Base-by-base conservation (phyloP, 2,329 filamentous ascomycete species). In the Elsinoe necatrix region DNA sequence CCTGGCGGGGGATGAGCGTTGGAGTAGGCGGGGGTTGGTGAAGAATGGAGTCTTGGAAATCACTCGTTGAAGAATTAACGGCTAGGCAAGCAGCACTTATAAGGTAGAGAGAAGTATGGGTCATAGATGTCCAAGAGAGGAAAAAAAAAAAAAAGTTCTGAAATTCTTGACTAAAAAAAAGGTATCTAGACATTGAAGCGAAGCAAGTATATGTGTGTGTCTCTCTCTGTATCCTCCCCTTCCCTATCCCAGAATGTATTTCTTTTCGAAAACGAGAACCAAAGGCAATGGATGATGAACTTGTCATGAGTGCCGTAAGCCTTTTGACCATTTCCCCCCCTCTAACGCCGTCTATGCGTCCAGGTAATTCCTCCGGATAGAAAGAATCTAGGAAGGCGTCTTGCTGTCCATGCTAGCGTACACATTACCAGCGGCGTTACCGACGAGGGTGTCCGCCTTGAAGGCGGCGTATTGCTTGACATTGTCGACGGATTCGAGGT, bases 381-480 rank as follows among this genome's bases (percentile, higher is more conserved):
- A 29, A n/a, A 18, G 23, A 18, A 51, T 39, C 29, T 54, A 54
- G 21, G 35, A 54, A 54, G 35, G 21, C 14, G 50, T 29, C 29
- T 37, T 41, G 50, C 16, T 35, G 21, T 54, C 35, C 50, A 55
- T 43, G 37, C 35, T 55, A 14, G 39, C 52, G 52, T 55, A 55
- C 12, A 23, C 18, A 11, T 4, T 25, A 21, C 52, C 52, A 6
- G 52, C 52, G 52, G 39, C 52, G 52, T 55, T 55, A 41, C 35
- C 50, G 35, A 39, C 56, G 35, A 55, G 37, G 14, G 37, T 39
- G 52, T 41, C 52, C 35, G 52, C 57, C 39, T 55, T 79, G 52
- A 55, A 55, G 8, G 52, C 52, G 12, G 52, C 52, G 52, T 55
- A 55, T 45, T 93, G 95, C 80, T 95, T 90, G 74, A 93, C 89